Conservation (phyloP, 2,329 filamentous ascomycete genomes). For the Colletotrichum abscissum region DNA sequence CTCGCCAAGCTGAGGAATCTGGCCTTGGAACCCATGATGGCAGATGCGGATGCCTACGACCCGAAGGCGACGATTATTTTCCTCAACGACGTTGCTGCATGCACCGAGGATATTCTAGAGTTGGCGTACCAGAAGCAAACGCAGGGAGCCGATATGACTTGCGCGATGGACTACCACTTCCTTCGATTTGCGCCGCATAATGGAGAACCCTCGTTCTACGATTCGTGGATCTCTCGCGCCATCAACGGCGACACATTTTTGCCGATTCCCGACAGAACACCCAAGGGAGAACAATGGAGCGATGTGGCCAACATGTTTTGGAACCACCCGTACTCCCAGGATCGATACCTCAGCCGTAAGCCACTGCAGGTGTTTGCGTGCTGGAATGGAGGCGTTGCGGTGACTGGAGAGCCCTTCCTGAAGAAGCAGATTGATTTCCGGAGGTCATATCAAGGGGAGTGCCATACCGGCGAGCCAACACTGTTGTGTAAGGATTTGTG, state of each 20-base stretch:
- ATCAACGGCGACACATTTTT: conserved; percentile 67
- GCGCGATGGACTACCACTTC: conserved; percentile 69
- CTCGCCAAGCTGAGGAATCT: conserved; percentile 65
- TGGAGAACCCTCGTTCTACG: conserved; percentile 62
- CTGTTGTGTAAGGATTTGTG: conserved; percentile 70
- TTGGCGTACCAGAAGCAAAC: conserved; percentile 55
- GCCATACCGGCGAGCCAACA: conserved; percentile 64
- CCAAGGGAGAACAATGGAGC: conserved; percentile 59
- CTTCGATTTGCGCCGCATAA: conserved; percentile 41
- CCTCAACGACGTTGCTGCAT: conserved; percentile 65
- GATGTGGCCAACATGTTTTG: conserved; percentile 63
- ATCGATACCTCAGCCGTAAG: conserved; percentile 46
- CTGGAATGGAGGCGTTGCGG: conserved; percentile 67
- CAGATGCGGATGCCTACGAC: conserved; percentile 39
- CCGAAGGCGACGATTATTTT: conserved; percentile 58
- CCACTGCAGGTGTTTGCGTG: conserved; percentile 71
- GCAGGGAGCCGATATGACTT: conserved; percentile 67
- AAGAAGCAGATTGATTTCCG: conserved; percentile 55
- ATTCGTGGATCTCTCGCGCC: conserved; percentile 63
- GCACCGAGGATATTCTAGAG: conserved; percentile 64
- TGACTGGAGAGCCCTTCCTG: conserved; percentile 60
- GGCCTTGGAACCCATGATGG: conserved; percentile 59
- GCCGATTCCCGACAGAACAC: conserved; percentile 51
- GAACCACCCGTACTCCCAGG: conserved; percentile 53
- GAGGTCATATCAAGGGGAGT: conserved; percentile 52